These are phyloP conservation scores for Huntiella bhutanensis DNA, from an alignment of 2,329 filamentous ascomycete species.

Conservation along the genomic window DNA sequence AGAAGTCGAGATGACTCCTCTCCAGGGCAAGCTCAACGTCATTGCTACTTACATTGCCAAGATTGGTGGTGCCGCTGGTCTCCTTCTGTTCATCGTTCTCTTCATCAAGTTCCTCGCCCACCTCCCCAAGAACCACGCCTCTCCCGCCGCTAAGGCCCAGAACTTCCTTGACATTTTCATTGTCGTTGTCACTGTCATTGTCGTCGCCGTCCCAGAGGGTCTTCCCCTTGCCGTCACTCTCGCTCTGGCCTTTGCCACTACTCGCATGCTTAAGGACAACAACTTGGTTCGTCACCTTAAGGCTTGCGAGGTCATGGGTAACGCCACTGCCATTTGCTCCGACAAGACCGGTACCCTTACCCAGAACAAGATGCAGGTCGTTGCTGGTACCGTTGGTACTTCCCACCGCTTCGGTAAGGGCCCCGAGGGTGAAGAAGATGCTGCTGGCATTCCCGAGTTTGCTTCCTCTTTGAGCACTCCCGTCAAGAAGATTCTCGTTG, in stretches of 20 bases:
- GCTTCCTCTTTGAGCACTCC: conserved; percentile 25
- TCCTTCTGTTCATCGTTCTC: conserved; percentile 66
- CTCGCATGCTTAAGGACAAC: conserved; percentile 58
- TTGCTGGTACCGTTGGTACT: conserved; percentile 39
- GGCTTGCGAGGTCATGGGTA: conserved; percentile 67
- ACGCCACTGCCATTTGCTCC: conserved; percentile 51
- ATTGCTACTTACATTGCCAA: conserved; percentile 65
- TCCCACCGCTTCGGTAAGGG: conserved; percentile 33
- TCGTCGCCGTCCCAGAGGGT: conserved; percentile 62
- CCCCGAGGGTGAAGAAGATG: conserved; percentile 17
- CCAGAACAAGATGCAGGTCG: conserved; percentile 51
- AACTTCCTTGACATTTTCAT: conserved; percentile 60
- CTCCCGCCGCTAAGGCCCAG: conserved; percentile 58
- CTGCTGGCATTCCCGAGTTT: conserved; percentile 28
- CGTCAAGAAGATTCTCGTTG: conserved; percentile 33
- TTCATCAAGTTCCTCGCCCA: conserved; percentile 69
- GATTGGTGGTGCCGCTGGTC: conserved; percentile 55
- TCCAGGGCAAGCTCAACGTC: conserved; percentile 57
- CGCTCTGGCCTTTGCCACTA: conserved; percentile 58
- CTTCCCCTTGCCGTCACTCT: conserved; percentile 61
- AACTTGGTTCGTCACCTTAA: conserved; percentile 60
- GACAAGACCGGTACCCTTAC: conserved; percentile 51
- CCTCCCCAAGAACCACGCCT: conserved; percentile 32
- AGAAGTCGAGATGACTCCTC: conserved; percentile 54
- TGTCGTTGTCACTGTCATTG: conserved; percentile 60